A percentile compares a stretch with the other conserved stretches of the same genome.
Evolutionary conservation across 257 asterid species (phyloP).

Genomic region (Rauvolfia tetraphylla): DNA sequence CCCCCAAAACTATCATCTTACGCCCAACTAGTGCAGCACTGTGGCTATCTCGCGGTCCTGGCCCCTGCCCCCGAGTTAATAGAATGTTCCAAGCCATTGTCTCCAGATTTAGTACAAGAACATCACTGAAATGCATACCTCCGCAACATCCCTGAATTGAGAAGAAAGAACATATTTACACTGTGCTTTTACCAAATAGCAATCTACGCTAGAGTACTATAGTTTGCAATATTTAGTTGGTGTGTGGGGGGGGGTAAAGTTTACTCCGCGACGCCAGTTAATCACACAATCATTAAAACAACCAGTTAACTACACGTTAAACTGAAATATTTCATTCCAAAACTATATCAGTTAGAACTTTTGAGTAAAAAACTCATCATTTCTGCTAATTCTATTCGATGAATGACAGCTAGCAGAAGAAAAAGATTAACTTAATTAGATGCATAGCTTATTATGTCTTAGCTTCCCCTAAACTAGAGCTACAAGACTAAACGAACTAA

Average conservation of each 20-base stretch:
- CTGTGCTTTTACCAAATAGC: neutral
- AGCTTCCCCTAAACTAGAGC: too few relatives aligned
- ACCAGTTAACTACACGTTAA: neutral
- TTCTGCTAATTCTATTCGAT: neutral
- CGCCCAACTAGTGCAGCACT: constrained; percentile 61
- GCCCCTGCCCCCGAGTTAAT: constrained; percentile 70
- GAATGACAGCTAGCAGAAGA: neutral
- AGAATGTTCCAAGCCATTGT: constrained; percentile 70
- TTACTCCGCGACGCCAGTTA: too few relatives aligned
- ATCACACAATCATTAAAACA: neutral
- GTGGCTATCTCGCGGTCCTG: constrained; percentile 96
- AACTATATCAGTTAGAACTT: neutral
- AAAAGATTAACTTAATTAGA: too few relatives aligned
- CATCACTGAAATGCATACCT: constrained; percentile 89
- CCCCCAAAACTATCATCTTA: constrained; percentile 80
- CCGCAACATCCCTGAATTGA: constrained; percentile 77
- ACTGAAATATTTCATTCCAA: too few relatives aligned
- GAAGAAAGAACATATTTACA: neutral
- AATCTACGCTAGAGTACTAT: neutral
- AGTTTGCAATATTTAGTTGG: too few relatives aligned
- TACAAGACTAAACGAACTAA: too few relatives aligned
- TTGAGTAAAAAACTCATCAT: neutral
- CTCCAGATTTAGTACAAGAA: constrained; percentile 61
- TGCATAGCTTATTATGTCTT: neutral
- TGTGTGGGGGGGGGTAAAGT: too few relatives aligned